Evolutionary conservation across 1,284 basidiomycete genomes (phyloP).

Genomic region (Phylloboletellus chloephorus): DNA sequence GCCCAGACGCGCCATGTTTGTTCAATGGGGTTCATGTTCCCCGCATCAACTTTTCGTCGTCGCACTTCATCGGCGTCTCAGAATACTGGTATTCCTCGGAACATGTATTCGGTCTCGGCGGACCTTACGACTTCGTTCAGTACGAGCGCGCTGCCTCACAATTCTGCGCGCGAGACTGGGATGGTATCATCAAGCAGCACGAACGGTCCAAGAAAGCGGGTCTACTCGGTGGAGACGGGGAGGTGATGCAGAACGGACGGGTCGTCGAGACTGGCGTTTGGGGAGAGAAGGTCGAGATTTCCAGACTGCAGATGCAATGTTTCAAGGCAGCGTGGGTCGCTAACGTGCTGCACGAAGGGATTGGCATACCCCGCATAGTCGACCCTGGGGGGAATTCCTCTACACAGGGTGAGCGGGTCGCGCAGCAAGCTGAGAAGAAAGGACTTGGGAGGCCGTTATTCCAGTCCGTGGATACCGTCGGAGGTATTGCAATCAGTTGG

Average conservation of each 20-base stretch:
- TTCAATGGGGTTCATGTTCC: slow-evolving; percentile 97
- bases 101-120: slow-evolving; percentile 91
- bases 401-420: slow-evolving; percentile 61
- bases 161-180: slow-evolving; percentile 84
- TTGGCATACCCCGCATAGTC: slow-evolving; percentile 89
- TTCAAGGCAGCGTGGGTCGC: slow-evolving; percentile 99
- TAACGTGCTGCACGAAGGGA: slow-evolving; percentile 94
- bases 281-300: slow-evolving; percentile 71
- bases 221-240: slow-evolving; percentile 52
- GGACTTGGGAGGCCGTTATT: slow-evolving; percentile 77
- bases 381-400: slow-evolving; percentile 74
- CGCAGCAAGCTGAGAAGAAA: slow-evolving; percentile 70
- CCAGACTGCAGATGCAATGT: slow-evolving; percentile 93
- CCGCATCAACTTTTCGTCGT: slow-evolving; percentile 83
- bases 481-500: slow-evolving; percentile 93
- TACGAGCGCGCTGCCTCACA: slow-evolving; percentile 89
- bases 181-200: slow-evolving; percentile 66
- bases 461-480: slow-evolving; percentile 89
- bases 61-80: slow-evolving; percentile 94
- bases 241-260: slow-evolving; percentile 49
- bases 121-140: slow-evolving; percentile 92
- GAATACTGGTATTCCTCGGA: slow-evolving; percentile 99
- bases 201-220: slow-evolving; percentile 46
- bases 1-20: slow-evolving; percentile 83
- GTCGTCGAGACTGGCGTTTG: slow-evolving; percentile 62